phyloP scores from a whole-genome alignment of 164 flowering plant genomes.

The Vitis rupestris region DNA sequence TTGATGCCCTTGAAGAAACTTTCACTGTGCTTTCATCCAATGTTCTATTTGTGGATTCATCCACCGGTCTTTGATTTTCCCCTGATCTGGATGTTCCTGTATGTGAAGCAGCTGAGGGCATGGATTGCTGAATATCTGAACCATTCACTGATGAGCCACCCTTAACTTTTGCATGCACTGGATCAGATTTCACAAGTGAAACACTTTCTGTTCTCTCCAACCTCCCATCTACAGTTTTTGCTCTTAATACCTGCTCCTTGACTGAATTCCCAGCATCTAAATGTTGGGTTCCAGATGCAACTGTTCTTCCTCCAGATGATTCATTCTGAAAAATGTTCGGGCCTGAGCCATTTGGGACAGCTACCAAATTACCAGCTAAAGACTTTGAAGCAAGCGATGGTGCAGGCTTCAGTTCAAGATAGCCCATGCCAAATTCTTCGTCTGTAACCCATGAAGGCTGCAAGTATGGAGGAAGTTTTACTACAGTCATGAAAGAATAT shows the following conservation, averaged over 20 bases:
- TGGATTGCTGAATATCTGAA: slow-evolving; percentile 39
- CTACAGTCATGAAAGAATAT: not conserved
- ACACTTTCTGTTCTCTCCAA: slow-evolving; percentile 50
- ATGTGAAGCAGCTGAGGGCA: slow-evolving; percentile 27
- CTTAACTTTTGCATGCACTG: slow-evolving; percentile 47
- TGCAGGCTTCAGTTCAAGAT: slow-evolving; percentile 76
- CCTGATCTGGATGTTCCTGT: slow-evolving; percentile 35
- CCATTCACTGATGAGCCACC: slow-evolving; percentile 45
- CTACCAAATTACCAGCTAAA: slow-evolving; percentile 27
- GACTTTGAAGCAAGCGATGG: slow-evolving; percentile 59
- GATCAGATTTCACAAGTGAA: slow-evolving; percentile 45
- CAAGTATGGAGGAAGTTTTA: slow-evolving; percentile 1
- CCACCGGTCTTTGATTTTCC: slow-evolving; percentile 54
- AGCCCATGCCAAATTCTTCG: slow-evolving; percentile 97
- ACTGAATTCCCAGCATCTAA: slow-evolving; percentile 44
- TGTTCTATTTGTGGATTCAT: slow-evolving; percentile 44
- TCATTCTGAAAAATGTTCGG: slow-evolving; percentile 48
- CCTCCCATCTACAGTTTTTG: slow-evolving; percentile 60
- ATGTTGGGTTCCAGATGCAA: slow-evolving; percentile 23
- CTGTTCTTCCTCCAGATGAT: slow-evolving; percentile 35
- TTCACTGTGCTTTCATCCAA: slow-evolving; percentile 56
- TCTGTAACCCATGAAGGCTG: slow-evolving; percentile 98
- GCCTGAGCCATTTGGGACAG: slow-evolving; percentile 49
- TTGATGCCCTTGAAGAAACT: slow-evolving; percentile 36
- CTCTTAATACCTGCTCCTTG: slow-evolving; percentile 49